Conservation (phyloP, 306 rosid genomes). For the Dryas alaskensis region DNA sequence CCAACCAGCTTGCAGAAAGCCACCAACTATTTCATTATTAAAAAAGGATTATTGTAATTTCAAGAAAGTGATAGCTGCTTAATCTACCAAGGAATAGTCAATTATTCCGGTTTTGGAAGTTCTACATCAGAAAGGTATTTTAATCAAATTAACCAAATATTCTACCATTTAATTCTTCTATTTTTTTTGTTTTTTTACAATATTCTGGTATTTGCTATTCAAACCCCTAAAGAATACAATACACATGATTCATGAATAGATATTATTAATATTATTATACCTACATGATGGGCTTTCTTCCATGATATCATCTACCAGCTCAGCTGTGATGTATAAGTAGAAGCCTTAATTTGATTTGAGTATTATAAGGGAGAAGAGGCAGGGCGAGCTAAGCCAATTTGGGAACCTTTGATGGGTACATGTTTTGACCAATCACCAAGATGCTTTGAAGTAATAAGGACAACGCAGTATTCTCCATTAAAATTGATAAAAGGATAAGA, state of each 20-base stretch:
- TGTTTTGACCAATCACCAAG: not conserved
- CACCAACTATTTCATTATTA: not conserved
- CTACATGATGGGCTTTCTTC: too few relatives aligned
- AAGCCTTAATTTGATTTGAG: not conserved
- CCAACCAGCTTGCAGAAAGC: not conserved
- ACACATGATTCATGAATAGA: not conserved
- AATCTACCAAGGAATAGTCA: not conserved
- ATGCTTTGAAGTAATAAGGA: slow-evolving; percentile 24
- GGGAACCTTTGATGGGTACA: not conserved
- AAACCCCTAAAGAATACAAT: not conserved
- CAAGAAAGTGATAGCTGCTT: not conserved
- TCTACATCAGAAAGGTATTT: not conserved
- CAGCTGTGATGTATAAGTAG: not conserved
- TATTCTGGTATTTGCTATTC: not conserved
- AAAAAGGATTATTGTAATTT: not conserved
- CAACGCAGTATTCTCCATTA: slow-evolving; percentile 45
- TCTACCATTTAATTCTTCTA: not conserved
- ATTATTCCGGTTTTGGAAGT: not conserved
- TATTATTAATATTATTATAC: too few relatives aligned
- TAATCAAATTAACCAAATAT: not conserved
- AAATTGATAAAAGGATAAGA: too few relatives aligned
- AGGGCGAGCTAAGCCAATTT: not conserved
- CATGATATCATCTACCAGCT: not conserved
- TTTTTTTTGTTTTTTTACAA: not conserved
- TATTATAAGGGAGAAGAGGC: not conserved